phyloP scores from a whole-genome alignment of 148 eudicot genomes.

The Heliosperma pusillum region DNA sequence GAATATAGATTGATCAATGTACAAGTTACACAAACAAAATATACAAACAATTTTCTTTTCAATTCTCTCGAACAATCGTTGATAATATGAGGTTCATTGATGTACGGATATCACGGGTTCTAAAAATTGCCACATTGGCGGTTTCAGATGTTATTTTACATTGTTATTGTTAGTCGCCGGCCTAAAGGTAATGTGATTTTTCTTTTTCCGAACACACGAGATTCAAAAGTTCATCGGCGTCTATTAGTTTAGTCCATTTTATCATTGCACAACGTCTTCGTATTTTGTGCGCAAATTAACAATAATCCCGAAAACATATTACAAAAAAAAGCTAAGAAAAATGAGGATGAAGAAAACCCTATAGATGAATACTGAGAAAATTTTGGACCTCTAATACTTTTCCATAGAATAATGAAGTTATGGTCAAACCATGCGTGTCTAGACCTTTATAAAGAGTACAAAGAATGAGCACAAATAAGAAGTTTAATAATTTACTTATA shows the following conservation, averaged over 20 bases:
- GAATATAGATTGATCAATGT: slow-evolving; percentile 4
- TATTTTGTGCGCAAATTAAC: not conserved
- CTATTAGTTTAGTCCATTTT: no score
- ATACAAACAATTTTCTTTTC: not conserved
- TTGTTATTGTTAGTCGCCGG: no score
- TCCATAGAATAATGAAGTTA: not conserved
- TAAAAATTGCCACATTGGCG: not conserved
- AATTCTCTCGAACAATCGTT: not conserved
- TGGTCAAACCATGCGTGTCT: slow-evolving; percentile 27
- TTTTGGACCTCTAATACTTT: not conserved
- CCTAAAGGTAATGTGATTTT: no score
- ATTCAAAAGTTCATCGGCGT: no score
- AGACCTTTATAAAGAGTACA: not conserved
- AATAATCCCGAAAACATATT: not conserved
- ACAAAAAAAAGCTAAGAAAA: no score
- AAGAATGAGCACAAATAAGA: slow-evolving; percentile 6
- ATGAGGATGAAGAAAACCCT: not conserved
- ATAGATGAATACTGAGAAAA: not conserved
- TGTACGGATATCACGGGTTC: not conserved
- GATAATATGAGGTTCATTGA: not conserved
- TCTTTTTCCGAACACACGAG: no score
- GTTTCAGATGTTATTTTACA: not conserved
- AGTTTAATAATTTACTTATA: not conserved
- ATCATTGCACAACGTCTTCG: no score
- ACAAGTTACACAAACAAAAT: slow-evolving; percentile 8